These are phyloP conservation scores for Fragosphaeria purpurea DNA, from an alignment of 2,329 filamentous ascomycete genomes.

Conservation along the genomic window DNA sequence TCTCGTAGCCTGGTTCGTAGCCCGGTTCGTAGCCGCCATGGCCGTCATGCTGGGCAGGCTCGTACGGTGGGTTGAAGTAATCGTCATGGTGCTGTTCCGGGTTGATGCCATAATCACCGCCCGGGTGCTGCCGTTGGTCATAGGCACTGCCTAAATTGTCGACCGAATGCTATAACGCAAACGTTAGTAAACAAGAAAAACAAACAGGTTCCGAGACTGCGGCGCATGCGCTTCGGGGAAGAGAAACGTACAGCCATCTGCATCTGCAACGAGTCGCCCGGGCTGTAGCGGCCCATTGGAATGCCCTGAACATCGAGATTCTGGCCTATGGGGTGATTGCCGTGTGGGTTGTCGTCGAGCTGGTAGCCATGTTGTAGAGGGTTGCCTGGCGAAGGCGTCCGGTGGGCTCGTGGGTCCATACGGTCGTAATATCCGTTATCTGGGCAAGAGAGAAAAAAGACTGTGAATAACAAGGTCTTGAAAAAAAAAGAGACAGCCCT, in stretches of 20 bases:
- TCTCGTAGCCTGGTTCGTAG: constrained; percentile 57
- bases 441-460: constrained; percentile 15
- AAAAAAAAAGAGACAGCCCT: neutral
- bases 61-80: constrained; percentile 77
- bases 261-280: constrained; percentile 67
- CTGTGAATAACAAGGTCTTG: constrained; percentile 1
- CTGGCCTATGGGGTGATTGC: constrained; percentile 29
- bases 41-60: constrained; percentile 49
- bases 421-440: constrained; percentile 52
- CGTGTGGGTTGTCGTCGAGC: constrained; percentile 68
- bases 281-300: constrained; percentile 37
- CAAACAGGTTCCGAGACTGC: neutral
- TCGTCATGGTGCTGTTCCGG: constrained; percentile 80
- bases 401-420: constrained; percentile 48
- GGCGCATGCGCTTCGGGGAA: neutral
- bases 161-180: constrained; percentile 37
- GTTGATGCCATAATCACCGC: constrained; percentile 62
- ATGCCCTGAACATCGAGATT: constrained; percentile 53
- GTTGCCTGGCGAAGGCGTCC: constrained; percentile 68
- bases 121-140: constrained; percentile 34
- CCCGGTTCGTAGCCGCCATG: constrained; percentile 38
- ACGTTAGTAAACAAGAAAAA: neutral
- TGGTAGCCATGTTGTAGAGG: constrained; percentile 68
- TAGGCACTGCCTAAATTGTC: constrained; percentile 39
- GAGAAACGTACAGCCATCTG: constrained; percentile 66